These are phyloP conservation scores for Eutypella sp. DNA, from an alignment of 2,329 filamentous ascomycete species.

Conservation along the genomic window DNA sequence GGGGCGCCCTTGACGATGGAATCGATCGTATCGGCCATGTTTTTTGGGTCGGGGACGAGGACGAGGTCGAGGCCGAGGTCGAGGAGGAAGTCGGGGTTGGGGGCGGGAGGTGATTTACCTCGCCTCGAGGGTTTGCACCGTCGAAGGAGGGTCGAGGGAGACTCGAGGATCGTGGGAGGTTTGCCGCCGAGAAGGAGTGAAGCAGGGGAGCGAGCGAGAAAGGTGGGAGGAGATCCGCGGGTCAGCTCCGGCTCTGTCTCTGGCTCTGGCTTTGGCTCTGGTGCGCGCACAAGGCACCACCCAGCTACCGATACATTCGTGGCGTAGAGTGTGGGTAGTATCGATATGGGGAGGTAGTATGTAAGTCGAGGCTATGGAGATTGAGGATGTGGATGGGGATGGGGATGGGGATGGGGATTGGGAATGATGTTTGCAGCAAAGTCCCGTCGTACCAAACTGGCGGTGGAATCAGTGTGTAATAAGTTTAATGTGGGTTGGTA, in stretches of 20 bases:
- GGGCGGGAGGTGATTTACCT: slow-evolving; percentile 7
- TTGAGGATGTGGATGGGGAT: too few relatives aligned
- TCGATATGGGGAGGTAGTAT: neutral
- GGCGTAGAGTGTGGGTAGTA: too few relatives aligned
- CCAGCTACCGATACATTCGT: neutral
- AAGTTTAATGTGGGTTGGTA: neutral
- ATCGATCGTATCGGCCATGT: slow-evolving; percentile 68
- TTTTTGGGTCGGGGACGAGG: slow-evolving; percentile 6
- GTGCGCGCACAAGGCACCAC: neutral
- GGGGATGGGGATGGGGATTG: neutral
- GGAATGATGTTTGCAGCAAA: neutral
- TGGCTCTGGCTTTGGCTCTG: too few relatives aligned
- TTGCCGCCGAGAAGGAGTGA: neutral
- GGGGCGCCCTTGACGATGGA: slow-evolving; percentile 90
- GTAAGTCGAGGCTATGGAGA: neutral
- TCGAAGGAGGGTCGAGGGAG: too few relatives aligned
- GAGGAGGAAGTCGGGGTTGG: neutral
- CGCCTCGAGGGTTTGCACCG: neutral
- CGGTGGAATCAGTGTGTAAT: neutral
- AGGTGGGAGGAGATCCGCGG: neutral
- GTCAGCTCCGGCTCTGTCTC: too few relatives aligned
- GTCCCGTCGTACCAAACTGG: neutral
- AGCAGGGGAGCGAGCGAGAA: neutral
- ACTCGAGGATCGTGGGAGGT: too few relatives aligned
- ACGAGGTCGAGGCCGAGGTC: neutral